Conservation (phyloP, 805 yeast genomes). For the Wickerhamiella azymoides region DNA sequence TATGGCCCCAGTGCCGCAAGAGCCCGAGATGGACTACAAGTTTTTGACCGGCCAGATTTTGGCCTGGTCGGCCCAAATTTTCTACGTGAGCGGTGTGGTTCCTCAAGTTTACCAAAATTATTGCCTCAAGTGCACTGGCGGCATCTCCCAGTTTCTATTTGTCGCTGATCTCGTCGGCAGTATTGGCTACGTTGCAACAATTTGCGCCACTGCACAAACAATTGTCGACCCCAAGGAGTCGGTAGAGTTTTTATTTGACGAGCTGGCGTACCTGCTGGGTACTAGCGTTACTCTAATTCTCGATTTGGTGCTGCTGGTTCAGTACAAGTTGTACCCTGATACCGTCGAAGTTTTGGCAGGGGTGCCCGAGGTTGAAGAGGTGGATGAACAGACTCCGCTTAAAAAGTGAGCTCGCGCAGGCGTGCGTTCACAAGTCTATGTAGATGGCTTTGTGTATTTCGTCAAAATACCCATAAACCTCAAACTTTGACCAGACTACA, state of each 20-base stretch:
- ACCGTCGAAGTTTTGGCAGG: background rate
- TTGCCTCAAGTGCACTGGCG: constrained; percentile 30
- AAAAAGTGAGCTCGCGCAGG: too few species aligned
- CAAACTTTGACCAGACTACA: too few species aligned
- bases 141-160: constrained; percentile 21
- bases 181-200: constrained; percentile 20
- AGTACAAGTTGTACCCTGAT: constrained; percentile 18
- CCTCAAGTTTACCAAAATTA: constrained; percentile 32
- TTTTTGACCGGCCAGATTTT: constrained; percentile 16
- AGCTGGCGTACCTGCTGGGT: constrained; percentile 23
- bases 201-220: constrained; percentile 18
- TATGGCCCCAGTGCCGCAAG: background rate
- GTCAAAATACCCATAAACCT: too few species aligned
- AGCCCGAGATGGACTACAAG: constrained; percentile 11
- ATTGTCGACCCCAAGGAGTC: constrained; percentile 11
- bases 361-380: too few species aligned
- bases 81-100: constrained; percentile 22
- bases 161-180: constrained; percentile 21
- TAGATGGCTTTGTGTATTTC: too few species aligned
- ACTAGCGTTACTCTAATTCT: constrained; percentile 17
- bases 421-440: too few species aligned
- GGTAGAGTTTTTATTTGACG: constrained; percentile 19
- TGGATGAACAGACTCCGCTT: too few species aligned
- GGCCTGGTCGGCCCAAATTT: constrained; percentile 18
- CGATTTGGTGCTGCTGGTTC: constrained; percentile 20